phyloP scores from a whole-genome alignment of 106 monocot species.

The Cymbidium sinense region DNA sequence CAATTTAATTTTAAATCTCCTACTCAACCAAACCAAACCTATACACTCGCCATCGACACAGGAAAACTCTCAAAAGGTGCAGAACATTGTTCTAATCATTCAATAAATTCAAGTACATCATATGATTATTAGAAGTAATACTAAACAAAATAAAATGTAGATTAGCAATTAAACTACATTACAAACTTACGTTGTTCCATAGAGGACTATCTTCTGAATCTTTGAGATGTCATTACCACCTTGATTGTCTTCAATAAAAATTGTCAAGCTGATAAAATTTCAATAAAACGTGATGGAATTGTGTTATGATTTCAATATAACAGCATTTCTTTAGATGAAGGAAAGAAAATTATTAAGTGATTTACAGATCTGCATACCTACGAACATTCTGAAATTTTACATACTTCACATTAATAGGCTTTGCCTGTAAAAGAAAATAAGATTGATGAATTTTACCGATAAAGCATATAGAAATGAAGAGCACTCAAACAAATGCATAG shows the following conservation, averaged over 20 bases:
- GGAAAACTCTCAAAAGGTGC: no score
- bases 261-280: constrained; percentile 64
- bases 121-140: no score
- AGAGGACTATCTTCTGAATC: constrained; percentile 67
- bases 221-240: constrained; percentile 56
- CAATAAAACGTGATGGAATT: constrained; percentile 7
- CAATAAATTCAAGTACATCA: no score
- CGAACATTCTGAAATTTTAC: constrained; percentile 99
- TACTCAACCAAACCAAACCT: no score
- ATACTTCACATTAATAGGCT: constrained; percentile 73
- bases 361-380: constrained; percentile 36
- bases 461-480: background rate
- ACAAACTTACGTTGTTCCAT: constrained; percentile 76
- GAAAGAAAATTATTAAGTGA: background rate
- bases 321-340: background rate
- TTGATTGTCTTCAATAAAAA: constrained; percentile 98
- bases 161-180: no score
- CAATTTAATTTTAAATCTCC: no score
- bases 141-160: no score
- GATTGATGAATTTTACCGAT: background rate
- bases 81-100: no score
- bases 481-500: background rate
- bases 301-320: background rate
- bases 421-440: constrained; percentile 38
- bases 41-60: no score